Conservation (phyloP, 192 early-diverging fungal genomes). For the Coemansia brasiliensis region DNA sequence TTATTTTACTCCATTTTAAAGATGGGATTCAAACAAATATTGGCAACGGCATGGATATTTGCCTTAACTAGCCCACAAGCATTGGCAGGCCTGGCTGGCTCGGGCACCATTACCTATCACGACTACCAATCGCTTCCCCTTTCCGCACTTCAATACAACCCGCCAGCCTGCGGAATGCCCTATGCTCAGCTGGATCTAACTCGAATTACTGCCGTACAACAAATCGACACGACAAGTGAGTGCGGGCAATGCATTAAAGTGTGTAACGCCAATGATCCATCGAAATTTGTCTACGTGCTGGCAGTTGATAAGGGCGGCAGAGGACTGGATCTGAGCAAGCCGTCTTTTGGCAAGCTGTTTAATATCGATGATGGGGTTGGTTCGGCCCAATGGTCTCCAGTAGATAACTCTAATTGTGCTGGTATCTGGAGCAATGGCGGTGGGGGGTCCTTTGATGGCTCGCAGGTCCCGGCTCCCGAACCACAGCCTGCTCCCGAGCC, state of each 20-base stretch:
- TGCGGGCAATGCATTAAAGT: constrained; percentile 60
- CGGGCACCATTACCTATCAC: constrained; percentile 48
- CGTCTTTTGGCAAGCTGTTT: constrained; percentile 54
- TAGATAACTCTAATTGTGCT: constrained; percentile 39
- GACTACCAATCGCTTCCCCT: constrained; percentile 53
- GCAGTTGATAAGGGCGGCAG: constrained; percentile 58
- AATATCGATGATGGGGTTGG: constrained; percentile 51
- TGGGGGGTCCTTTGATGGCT: constrained; percentile 2
- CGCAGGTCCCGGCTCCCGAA: constrained; percentile 10
- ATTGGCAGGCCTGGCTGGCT: constrained; percentile 27
- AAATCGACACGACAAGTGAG: constrained; percentile 40
- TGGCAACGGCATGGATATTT: not conserved
- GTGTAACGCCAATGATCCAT: constrained; percentile 36
- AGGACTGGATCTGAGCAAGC: constrained; percentile 57
- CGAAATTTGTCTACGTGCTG: constrained; percentile 55
- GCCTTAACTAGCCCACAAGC: not conserved
- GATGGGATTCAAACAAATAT: not conserved
- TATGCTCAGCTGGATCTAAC: constrained; percentile 54
- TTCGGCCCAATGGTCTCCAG: constrained; percentile 50
- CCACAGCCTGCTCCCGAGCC: not conserved
- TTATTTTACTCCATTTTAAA: not conserved
- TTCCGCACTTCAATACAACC: constrained; percentile 41
- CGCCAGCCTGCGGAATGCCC: constrained; percentile 60
- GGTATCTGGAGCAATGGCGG: constrained; percentile 45
- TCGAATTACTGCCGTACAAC: constrained; percentile 58